Evolutionary conservation across 2,329 filamentous ascomycete genomes (phyloP), one percentile per base, ranked within the genome.

Genomic region (Sporothrix euskadiensis): DNA sequence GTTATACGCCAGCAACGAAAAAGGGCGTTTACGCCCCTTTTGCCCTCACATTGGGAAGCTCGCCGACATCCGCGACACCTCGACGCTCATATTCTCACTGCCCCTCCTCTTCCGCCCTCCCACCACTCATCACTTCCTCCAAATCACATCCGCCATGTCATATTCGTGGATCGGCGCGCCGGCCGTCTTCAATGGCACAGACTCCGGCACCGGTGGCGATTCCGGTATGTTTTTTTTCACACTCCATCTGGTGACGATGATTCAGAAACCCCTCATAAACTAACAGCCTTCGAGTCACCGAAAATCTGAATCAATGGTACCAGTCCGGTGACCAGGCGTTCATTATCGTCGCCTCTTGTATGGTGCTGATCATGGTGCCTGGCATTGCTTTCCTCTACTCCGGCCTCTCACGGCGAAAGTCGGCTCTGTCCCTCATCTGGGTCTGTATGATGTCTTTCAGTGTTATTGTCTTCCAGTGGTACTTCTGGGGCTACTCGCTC

Each of bases 311-410:
- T 87, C 94, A 97, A 89, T 97, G 94, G 93, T 98, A 92, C 84
- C 88, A 93, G 78, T 86, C 94, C 6, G 96, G 96, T 79, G 96
- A 99, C 83, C 92, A 94, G 84, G 93, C 94, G 81, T 98, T 93
- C 85, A 98, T 98, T 83, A 87, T 98, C 82, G 83, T 98, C 79
- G 88, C 92, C 75, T 89, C 94, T 75, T 94, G 93, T 81, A 97
- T 98, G 91, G 95, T 98, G 77, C 84, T 98, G 84, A 85, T 98
- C 83, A 99, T 98, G 96, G 87, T 98, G 41, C 96, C 96, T 41
- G 96, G 96, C 79, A 94, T 99, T 78, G 94, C 94, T 73, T 98
- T 99, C 84, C 90, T 99, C 77, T 99, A 99, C 85, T 98, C 95
- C 14, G 96, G 96, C 77, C 91, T 98, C 77, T 95, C 96, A n/a